These are phyloP conservation scores for Chlamydomonas sp. DNA, from an alignment of 139 green algal genomes.

Conservation along the genomic window DNA sequence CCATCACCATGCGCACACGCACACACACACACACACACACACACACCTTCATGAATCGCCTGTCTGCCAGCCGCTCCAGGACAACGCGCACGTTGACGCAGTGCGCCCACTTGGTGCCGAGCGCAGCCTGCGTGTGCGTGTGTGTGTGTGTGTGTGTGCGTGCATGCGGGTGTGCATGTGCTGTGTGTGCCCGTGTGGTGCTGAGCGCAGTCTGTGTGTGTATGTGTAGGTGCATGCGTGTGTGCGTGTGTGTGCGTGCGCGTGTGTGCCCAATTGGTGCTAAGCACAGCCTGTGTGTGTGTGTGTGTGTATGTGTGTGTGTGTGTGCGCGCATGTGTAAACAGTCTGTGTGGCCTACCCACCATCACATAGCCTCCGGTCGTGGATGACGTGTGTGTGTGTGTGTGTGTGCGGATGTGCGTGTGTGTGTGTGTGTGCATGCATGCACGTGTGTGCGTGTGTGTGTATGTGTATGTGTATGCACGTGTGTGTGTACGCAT, in stretches of 20 bases:
- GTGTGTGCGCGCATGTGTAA: neutral
- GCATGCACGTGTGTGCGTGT: neutral
- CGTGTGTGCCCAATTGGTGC: no score
- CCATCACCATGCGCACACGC: slow-evolving; percentile 28
- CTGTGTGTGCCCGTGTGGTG: no score
- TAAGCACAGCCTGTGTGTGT: no score
- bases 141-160: slow-evolving; percentile 11
- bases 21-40: neutral
- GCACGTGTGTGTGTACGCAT: neutral
- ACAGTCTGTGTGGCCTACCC: no score
- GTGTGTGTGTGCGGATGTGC: no score
- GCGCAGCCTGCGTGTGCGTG: slow-evolving; percentile 44
- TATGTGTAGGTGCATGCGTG: slow-evolving; percentile 2
- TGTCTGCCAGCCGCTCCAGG: slow-evolving; percentile 44
- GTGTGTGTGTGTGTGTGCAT: slow-evolving; percentile 3
- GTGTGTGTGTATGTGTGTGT: neutral
- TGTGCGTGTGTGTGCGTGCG: neutral
- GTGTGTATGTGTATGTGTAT: slow-evolving; percentile 1
- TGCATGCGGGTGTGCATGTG: slow-evolving; percentile 8
- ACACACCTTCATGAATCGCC: slow-evolving; percentile 26
- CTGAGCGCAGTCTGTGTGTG: no score
- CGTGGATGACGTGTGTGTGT: no score
- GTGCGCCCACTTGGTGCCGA: slow-evolving; percentile 88
- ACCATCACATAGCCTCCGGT: no score
- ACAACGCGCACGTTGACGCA: slow-evolving; percentile 83